Conservation (phyloP, 202 grass and related monocot species). For the Eragrostis tef region DNA sequence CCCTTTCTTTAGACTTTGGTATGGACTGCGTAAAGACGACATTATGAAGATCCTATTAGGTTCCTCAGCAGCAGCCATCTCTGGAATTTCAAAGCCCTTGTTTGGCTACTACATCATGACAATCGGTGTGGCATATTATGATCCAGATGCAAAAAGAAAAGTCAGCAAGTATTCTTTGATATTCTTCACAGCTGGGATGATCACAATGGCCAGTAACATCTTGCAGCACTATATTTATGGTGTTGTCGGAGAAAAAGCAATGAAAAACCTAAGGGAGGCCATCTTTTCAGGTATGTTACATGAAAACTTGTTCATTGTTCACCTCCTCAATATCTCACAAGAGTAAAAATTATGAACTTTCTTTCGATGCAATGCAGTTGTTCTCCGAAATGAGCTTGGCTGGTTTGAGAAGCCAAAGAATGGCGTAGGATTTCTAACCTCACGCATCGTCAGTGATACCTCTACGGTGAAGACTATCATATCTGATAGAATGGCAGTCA, state of each 20-base stretch:
- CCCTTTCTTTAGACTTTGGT: slow-evolving; percentile 53
- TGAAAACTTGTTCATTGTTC: not conserved
- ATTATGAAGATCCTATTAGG: slow-evolving; percentile 56
- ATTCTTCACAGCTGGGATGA: slow-evolving; percentile 53
- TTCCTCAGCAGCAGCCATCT: slow-evolving; percentile 64
- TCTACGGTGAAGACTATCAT: slow-evolving; percentile 69
- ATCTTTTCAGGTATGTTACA: slow-evolving; percentile 67
- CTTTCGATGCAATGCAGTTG: slow-evolving; percentile 41
- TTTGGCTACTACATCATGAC: slow-evolving; percentile 75
- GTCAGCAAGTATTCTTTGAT: slow-evolving; percentile 56
- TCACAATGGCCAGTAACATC: slow-evolving; percentile 56
- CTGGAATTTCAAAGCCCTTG: slow-evolving; percentile 68
- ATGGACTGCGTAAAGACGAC: slow-evolving; percentile 58
- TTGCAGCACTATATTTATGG: slow-evolving; percentile 71
- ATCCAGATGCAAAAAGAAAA: slow-evolving; percentile 43
- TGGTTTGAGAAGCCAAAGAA: slow-evolving; percentile 70
- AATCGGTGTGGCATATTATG: slow-evolving; percentile 60
- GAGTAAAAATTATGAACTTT: slow-evolving; percentile 37
- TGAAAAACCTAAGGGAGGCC: slow-evolving; percentile 59
- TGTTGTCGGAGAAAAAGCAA: slow-evolving; percentile 55
- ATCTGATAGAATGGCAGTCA: slow-evolving; percentile 64
- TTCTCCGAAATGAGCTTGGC: slow-evolving; percentile 59
- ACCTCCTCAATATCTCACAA: slow-evolving; percentile 1
- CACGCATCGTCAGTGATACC: slow-evolving; percentile 58
- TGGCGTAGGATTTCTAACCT: slow-evolving; percentile 52